Percentiles rank a stretch among this genome's conserved stretches.
Conservation (phyloP, 495 filamentous ascomycete genomes). For the Penicillium canescens region DNA sequence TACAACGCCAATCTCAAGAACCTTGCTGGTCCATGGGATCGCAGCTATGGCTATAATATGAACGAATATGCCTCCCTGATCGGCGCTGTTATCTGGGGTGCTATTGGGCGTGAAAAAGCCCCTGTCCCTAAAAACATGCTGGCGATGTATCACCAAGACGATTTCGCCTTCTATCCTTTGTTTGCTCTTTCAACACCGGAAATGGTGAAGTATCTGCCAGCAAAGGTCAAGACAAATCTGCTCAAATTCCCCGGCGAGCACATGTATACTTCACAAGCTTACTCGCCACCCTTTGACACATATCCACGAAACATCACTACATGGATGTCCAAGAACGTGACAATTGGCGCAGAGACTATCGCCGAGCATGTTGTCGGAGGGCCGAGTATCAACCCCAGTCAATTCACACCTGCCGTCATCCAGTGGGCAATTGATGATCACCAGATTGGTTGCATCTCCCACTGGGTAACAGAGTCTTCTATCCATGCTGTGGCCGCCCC, state of each 20-base stretch:
- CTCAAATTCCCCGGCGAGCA: slow-evolving; percentile 37
- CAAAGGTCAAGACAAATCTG: slow-evolving; percentile 17
- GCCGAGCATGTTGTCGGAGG: slow-evolving; percentile 39
- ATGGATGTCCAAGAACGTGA: slow-evolving; percentile 38
- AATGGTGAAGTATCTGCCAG: slow-evolving; percentile 21
- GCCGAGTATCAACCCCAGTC: slow-evolving; percentile 27
- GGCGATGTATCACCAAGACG: slow-evolving; percentile 37
- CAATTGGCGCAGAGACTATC: slow-evolving; percentile 39
- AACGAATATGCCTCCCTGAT: slow-evolving; percentile 39
- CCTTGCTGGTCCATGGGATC: slow-evolving; percentile 45
- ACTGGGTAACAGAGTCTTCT: slow-evolving; percentile 30
- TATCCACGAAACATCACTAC: slow-evolving; percentile 40
- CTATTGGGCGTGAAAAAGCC: slow-evolving; percentile 31
- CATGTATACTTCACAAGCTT: slow-evolving; percentile 31
- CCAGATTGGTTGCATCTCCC: slow-evolving; percentile 21
- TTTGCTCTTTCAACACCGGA: slow-evolving; percentile 32
- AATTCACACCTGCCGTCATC: slow-evolving; percentile 40
- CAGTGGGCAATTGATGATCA: slow-evolving; percentile 35
- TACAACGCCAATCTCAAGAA: slow-evolving; percentile 41
- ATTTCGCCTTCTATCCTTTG: slow-evolving; percentile 39
- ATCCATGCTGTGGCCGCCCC: slow-evolving; percentile 32
- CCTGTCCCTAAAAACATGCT: slow-evolving; percentile 23
- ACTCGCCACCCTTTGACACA: slow-evolving; percentile 41
- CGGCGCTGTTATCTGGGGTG: slow-evolving; percentile 36
- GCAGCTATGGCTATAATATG: slow-evolving; percentile 46